Evolutionary conservation across 179 eudicot genomes (phyloP).

Genomic region (Heliamphora pulchella): DNA sequence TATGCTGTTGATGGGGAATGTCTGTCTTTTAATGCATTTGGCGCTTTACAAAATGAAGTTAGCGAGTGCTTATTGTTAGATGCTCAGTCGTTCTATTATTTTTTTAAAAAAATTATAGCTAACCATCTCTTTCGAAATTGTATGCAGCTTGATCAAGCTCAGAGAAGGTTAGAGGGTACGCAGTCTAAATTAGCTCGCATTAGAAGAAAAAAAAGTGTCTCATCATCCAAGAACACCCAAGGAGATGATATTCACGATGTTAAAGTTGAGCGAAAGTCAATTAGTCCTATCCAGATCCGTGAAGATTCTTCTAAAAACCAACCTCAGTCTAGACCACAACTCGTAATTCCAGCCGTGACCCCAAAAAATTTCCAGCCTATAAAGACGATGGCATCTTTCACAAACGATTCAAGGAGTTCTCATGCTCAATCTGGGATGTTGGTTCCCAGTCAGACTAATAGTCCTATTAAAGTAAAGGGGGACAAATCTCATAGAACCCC

Average conservation of each 20-base stretch:
- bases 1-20: not conserved
- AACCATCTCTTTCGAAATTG: constrained; percentile 14
- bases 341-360: constrained; percentile 43
- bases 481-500: constrained; percentile 34
- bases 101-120: constrained; percentile 13
- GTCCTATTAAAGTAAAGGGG: constrained; percentile 29
- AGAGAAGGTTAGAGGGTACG: constrained; percentile 56
- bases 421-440: constrained; percentile 19
- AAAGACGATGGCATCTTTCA: constrained; percentile 26
- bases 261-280: constrained; percentile 37
- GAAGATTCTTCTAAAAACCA: constrained; percentile 30
- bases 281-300: constrained; percentile 35
- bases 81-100: not conserved
- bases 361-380: constrained; percentile 35
- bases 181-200: constrained; percentile 57
- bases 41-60: not conserved
- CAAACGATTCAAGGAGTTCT: constrained; percentile 29
- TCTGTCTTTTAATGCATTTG: not conserved
- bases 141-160: constrained; percentile 68
- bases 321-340: constrained; percentile 48
- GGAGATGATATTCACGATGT: constrained; percentile 28
- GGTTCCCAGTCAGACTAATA: constrained; percentile 25
- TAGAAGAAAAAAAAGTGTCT: constrained; percentile 33
- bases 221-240: constrained; percentile 23
- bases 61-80: not conserved